Conservation (phyloP, 768 basidiomycete genomes). For the Psilocybe azurescens region DNA sequence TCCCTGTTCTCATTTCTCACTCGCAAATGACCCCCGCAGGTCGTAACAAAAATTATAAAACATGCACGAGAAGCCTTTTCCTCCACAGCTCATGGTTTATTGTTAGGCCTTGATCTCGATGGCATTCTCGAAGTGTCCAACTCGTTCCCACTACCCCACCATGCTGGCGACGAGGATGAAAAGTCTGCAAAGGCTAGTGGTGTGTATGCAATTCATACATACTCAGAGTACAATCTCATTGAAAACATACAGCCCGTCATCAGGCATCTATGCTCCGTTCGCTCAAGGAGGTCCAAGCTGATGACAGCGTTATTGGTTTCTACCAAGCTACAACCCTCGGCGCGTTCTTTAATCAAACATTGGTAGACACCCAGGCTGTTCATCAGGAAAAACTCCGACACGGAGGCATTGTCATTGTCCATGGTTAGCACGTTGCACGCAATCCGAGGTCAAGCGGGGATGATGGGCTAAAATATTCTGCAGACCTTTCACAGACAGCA, state of each 20-base stretch:
- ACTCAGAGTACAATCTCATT: background rate
- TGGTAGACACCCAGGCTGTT: slow-evolving; percentile 84
- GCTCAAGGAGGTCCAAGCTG: slow-evolving; percentile 88
- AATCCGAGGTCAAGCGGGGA: slow-evolving; percentile 1
- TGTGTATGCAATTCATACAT: slow-evolving; percentile 39
- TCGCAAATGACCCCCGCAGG: slow-evolving; percentile 49
- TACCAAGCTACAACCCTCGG: slow-evolving; percentile 90
- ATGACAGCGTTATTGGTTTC: slow-evolving; percentile 92
- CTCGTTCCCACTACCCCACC: slow-evolving; percentile 83
- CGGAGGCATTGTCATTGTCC: slow-evolving; percentile 84
- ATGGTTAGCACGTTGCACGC: slow-evolving; percentile 55
- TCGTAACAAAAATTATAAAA: slow-evolving; percentile 92
- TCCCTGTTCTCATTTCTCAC: slow-evolving; percentile 2
- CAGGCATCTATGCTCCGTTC: slow-evolving; percentile 86
- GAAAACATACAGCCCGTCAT: slow-evolving; percentile 62
- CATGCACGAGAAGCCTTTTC: slow-evolving; percentile 83
- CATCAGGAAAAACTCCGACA: slow-evolving; percentile 87
- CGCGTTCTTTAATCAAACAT: slow-evolving; percentile 81
- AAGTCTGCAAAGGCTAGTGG: slow-evolving; percentile 79
- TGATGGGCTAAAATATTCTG: slow-evolving; percentile 19
- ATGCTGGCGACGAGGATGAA: slow-evolving; percentile 78
- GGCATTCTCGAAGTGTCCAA: slow-evolving; percentile 91
- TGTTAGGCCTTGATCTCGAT: slow-evolving; percentile 92
- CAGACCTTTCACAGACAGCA: slow-evolving; percentile 79
- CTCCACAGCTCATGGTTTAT: slow-evolving; percentile 78